These are phyloP conservation scores for Carex littledalei DNA, from an alignment of 176 grass and related monocot species.

Conservation along the genomic window DNA sequence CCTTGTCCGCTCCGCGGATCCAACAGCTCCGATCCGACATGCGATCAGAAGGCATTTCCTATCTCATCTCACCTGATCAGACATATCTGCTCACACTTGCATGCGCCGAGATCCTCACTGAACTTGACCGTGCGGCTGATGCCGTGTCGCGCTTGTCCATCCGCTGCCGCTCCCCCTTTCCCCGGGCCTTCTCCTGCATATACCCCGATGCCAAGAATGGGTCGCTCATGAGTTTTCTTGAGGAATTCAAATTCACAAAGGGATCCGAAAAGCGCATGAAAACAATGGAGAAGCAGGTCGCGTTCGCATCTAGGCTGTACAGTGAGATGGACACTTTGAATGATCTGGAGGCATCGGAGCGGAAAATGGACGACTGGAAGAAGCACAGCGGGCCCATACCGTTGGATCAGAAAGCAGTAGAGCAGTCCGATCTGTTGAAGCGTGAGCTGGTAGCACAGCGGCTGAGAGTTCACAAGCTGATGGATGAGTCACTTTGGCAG, in stretches of 20 bases:
- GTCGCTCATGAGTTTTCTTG: conserved; percentile 31
- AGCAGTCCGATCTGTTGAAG: conserved; percentile 25
- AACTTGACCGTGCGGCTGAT: conserved; percentile 56
- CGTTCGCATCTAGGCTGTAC: conserved; percentile 45
- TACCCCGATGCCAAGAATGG: conserved; percentile 61
- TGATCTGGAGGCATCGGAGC: conserved; percentile 62
- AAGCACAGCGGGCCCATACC: conserved; percentile 70
- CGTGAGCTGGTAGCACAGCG: conserved; percentile 42
- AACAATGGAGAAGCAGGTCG: conserved; percentile 64
- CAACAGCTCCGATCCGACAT: conserved; percentile 48
- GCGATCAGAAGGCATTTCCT: conserved; percentile 56
- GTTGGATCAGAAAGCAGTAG: conserved; percentile 25
- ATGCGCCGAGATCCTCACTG: conserved; percentile 51
- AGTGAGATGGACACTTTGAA: conserved; percentile 66
- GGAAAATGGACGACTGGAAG: conserved; percentile 57
- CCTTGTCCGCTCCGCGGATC: conserved; percentile 36
- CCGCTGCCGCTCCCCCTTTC: conserved; percentile 14
- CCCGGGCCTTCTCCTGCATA: conserved; percentile 32
- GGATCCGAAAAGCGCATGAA: conserved; percentile 38
- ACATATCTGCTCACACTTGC: conserved; percentile 46
- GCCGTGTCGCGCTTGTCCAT: conserved; percentile 32
- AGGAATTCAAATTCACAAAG: conserved; percentile 35
- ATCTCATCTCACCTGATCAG: conserved; percentile 65
- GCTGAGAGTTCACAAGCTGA: conserved; percentile 44
- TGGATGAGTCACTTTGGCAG: conserved; percentile 61